phyloP scores from a whole-genome alignment of 352 stramenopile species.

The Phytopythium mirpurense region DNA sequence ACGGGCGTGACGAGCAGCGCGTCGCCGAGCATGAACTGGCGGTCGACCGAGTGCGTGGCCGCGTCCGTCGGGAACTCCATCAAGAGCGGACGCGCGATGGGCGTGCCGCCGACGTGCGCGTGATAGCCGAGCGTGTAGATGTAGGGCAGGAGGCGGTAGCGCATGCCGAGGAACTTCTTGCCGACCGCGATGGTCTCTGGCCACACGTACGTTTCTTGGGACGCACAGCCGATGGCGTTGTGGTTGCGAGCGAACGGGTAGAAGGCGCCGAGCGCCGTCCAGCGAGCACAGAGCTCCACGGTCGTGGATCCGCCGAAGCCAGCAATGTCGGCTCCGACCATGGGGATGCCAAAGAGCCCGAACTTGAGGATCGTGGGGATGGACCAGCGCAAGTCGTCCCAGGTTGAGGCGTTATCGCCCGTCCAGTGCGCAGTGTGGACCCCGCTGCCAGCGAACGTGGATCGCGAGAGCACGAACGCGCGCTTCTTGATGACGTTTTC shows the following conservation, averaged over 20 bases:
- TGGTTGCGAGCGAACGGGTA: constrained; percentile 82
- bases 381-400: constrained; percentile 71
- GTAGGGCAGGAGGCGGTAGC: constrained; percentile 76
- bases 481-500: constrained; percentile 49
- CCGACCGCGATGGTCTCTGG: constrained; percentile 42
- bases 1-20: constrained; percentile 28
- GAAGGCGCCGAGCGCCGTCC: constrained; percentile 69
- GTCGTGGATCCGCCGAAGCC: constrained; percentile 54
- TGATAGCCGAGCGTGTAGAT: constrained; percentile 75
- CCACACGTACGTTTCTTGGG: constrained; percentile 72
- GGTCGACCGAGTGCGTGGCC: no score
- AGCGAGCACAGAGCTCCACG: constrained; percentile 72
- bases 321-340: constrained; percentile 80
- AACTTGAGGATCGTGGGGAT: constrained; percentile 68
- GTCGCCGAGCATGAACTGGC: constrained; percentile 22
- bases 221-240: constrained; percentile 47
- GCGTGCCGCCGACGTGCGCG: constrained; percentile 30
- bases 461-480: constrained; percentile 68
- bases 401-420: constrained; percentile 72
- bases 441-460: constrained; percentile 61
- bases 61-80: constrained; percentile 57
- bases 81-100: constrained; percentile 52
- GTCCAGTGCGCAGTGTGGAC: constrained; percentile 69
- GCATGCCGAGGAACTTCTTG: constrained; percentile 56
- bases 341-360: constrained; percentile 72